A percentile compares a stretch with the other conserved stretches of the same genome.
phyloP scores from a whole-genome alignment of 352 stramenopile genomes.

The Phytopythium oedochilum region DNA sequence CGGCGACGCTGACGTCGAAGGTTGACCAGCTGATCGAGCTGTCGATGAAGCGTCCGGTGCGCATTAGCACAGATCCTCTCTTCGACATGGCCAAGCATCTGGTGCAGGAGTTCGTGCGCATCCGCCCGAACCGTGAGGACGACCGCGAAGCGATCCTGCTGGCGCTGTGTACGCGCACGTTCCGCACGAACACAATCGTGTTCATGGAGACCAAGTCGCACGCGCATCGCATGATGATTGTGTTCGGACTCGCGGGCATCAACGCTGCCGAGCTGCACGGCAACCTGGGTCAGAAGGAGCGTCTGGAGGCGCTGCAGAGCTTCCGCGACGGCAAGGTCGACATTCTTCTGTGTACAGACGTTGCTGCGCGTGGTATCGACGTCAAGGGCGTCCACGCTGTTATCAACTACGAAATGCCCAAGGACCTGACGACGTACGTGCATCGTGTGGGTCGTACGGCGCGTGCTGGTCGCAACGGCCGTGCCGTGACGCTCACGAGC shows the following conservation, averaged over 20 bases:
- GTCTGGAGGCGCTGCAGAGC: constrained; percentile 93
- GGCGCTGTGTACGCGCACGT: constrained; percentile 94
- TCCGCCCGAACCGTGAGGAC: constrained; percentile 87
- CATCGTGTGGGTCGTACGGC: constrained; percentile 98
- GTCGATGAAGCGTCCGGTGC: constrained; percentile 95
- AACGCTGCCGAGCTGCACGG: constrained; percentile 98
- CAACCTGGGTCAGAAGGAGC: constrained; percentile 96
- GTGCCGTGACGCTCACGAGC: constrained; percentile 87
- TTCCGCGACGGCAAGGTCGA: constrained; percentile 95
- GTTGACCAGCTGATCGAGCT: constrained; percentile 96
- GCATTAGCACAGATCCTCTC: constrained; percentile 91
- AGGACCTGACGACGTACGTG: constrained; percentile 97
- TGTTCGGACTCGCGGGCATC: constrained; percentile 94
- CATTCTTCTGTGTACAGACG: constrained; percentile 97
- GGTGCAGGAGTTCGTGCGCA: constrained; percentile 98
- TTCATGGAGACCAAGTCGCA: constrained; percentile 99
- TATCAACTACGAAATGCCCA: constrained; percentile 99
- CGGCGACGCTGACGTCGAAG: constrained; percentile 97
- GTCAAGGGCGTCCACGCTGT: constrained; percentile 97
- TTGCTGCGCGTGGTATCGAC: constrained; percentile 98
- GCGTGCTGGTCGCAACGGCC: constrained; percentile 92
- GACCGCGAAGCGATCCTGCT: constrained; percentile 95
- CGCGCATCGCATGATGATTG: constrained; percentile 96
- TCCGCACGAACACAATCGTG: constrained; percentile 95
- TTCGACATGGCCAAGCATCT: constrained; percentile 95